Evolutionary conservation across 352 stramenopile genomes (phyloP), one percentile per base, ranked within the genome.

Genomic region (Phytophthora tubulina): DNA sequence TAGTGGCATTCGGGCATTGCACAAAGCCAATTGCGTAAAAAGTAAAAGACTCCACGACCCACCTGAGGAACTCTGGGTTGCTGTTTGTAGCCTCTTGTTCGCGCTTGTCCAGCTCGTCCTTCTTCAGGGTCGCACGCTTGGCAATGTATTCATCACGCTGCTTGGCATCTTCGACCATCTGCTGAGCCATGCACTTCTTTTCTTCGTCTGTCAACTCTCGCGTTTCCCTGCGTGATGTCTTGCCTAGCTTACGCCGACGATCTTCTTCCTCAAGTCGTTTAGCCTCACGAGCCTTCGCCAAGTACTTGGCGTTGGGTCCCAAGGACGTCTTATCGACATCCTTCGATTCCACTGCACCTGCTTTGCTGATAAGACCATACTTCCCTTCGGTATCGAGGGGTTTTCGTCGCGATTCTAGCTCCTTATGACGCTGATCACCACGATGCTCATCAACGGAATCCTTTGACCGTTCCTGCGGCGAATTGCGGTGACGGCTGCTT

Each of bases 11-110:
- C 21, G 21, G 21, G 21, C 21, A 27, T 27, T 27, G 21, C 21
- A 27, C 21, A 46, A 31, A 44, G 48, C 41, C 15, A 49, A 36
- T 38, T 31, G 17, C 42, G 21, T 27, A 27, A 27, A 27, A 32
- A n/a, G 15, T 31, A 55, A 51, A 36, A 6, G 11, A 42, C 13
- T 3, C 14, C 17, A 71, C 15, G 8, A 5, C 77, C 55, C 69
- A 92, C 85, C 91, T 89, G 54, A 95, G 80, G 56, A 94, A 95
- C 45, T 93, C 79, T 6, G 88, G 88, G 56, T 96, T 92, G 46
- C 67, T 70, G 48, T 63, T 77, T 11, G 78, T 66, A 36, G 54
- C 58, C 38, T 89, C 76, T 15, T 80, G 67, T 59, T 92, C 85
- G 21, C 79, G 79, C 36, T 89, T 81, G 41, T 91, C 76, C 46